These are phyloP conservation scores for Tremella mesenterica DNA, from an alignment of 768 basidiomycete genomes.

Conservation along the genomic window DNA sequence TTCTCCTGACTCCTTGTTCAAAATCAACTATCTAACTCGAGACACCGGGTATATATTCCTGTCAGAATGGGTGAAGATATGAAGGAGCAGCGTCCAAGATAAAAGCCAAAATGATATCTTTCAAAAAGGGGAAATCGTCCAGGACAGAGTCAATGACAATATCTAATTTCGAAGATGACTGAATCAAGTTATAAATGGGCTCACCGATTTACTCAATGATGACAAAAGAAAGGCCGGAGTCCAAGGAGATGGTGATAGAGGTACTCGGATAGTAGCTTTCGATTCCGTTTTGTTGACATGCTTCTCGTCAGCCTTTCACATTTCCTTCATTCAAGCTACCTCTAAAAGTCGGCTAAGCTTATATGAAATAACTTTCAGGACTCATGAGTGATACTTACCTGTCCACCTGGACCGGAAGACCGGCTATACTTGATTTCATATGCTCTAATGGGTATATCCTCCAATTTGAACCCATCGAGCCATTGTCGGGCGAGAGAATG, in stretches of 20 bases:
- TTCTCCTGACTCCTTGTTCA: neutral
- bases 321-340: neutral
- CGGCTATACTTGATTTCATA: slow-evolving; percentile 24
- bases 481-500: slow-evolving; percentile 19
- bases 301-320: slow-evolving; percentile 10
- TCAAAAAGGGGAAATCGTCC: slow-evolving; percentile 3
- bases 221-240: slow-evolving; percentile 30
- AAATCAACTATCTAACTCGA: neutral
- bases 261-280: slow-evolving; percentile 33
- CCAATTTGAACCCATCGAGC: slow-evolving; percentile 22
- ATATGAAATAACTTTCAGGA: neutral
- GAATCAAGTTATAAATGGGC: no score
- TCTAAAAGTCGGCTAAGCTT: neutral
- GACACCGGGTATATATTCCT: neutral
- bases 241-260: slow-evolving; percentile 19
- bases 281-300: slow-evolving; percentile 45
- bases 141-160: no score
- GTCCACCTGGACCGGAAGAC: slow-evolving; percentile 40
- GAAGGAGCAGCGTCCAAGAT: neutral
- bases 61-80: neutral
- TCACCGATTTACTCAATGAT: slow-evolving; percentile 26
- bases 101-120: neutral
- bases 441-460: slow-evolving; percentile 31
- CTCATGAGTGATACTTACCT: slow-evolving; percentile 20
- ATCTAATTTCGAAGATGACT: no score